phyloP scores from a whole-genome alignment of 208 protist genomes.

The Wallacemonas sp. region DNA sequence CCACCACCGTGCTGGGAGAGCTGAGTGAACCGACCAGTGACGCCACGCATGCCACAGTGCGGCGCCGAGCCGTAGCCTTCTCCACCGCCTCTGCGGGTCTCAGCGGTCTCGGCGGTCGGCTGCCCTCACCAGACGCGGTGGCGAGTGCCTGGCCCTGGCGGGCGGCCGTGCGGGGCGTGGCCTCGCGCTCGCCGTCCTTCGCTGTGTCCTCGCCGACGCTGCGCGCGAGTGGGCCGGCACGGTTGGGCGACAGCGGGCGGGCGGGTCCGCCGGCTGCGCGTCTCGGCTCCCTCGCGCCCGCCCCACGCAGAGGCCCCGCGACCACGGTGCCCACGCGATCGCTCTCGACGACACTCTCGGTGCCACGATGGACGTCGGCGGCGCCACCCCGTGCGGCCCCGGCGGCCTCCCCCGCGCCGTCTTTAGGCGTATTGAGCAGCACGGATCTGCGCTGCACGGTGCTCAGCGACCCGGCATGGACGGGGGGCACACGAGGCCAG shows the following conservation, averaged over 20 bases:
- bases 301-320: no score
- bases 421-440: constrained; percentile 4
- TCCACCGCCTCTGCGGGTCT: not conserved
- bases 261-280: no score
- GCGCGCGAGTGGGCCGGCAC: not conserved
- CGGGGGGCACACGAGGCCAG: not conserved
- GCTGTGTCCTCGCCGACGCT: constrained; percentile 1
- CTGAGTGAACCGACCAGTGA: no score
- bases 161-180: not conserved
- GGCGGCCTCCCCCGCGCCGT: not conserved
- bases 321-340: not conserved
- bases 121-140: constrained; percentile 10
- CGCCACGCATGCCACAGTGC: no score
- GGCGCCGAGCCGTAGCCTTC: constrained; percentile 3
- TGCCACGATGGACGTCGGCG: not conserved
- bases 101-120: not conserved
- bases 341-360: not conserved
- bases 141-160: constrained; percentile 14
- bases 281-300: no score
- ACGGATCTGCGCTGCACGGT: constrained; percentile 13
- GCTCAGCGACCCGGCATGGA: not conserved
- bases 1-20: not conserved
- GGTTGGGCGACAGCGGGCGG: no score
- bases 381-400: not conserved
- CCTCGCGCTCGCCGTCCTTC: constrained; percentile 8